Evolutionary conservation across 345 rosid genomes (phyloP).

Genomic region (Euphorbia pulcherrima): DNA sequence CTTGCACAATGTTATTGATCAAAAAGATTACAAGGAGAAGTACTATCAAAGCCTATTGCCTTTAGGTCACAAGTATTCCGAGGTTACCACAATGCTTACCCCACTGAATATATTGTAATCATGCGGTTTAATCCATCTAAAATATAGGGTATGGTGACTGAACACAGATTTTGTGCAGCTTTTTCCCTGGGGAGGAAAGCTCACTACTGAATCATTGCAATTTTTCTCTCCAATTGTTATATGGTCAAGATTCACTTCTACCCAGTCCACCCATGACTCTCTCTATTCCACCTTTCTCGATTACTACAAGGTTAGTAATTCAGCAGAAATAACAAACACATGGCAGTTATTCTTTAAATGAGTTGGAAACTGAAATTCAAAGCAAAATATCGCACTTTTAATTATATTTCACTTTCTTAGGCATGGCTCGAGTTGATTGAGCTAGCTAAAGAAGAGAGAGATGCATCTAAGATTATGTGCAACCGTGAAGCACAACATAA

Average conservation of each 20-base stretch:
- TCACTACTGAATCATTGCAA: constrained; percentile 75
- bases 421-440: constrained; percentile 57
- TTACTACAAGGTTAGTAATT: constrained; percentile 58
- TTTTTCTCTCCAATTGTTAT: constrained; percentile 72
- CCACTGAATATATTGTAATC: not conserved
- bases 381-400: not conserved
- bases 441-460: constrained; percentile 38
- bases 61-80: constrained; percentile 55
- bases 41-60: constrained; percentile 59
- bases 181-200: constrained; percentile 96
- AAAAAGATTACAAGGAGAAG: constrained; percentile 63
- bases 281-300: constrained; percentile 59
- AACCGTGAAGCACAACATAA: constrained; percentile 62
- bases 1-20: constrained; percentile 52
- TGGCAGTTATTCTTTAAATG: not conserved
- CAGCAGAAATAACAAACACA: not conserved
- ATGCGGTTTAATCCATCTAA: constrained; percentile 8
- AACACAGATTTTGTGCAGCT: constrained; percentile 61
- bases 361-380: not conserved
- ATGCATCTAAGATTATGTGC: constrained; percentile 32
- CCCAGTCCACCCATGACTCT: constrained; percentile 36
- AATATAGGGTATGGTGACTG: constrained; percentile 34
- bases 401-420: constrained; percentile 29
- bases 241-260: constrained; percentile 59
- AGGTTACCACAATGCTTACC: constrained; percentile 43